Evolutionary conservation across 768 basidiomycete genomes (phyloP).

Genomic region (Auricularia cornea): DNA sequence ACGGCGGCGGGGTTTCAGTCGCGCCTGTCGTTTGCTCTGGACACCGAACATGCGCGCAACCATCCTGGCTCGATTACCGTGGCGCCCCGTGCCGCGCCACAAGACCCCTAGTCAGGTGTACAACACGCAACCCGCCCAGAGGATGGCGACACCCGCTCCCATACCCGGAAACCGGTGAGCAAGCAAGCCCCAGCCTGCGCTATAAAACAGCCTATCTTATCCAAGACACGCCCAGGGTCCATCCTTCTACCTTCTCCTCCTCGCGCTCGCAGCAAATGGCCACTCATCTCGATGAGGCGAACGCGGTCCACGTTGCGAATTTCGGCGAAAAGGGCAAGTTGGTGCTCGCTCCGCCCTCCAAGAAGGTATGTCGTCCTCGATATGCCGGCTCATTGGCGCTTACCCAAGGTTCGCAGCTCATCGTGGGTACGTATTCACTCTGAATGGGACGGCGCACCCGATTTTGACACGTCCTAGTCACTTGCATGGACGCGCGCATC

Average conservation of each 20-base stretch:
- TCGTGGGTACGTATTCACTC: neutral
- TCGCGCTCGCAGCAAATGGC: neutral
- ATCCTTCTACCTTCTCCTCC: neutral
- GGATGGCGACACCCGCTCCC: constrained; percentile 49
- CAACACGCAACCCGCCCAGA: neutral
- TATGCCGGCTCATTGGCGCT: neutral
- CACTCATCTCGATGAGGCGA: neutral
- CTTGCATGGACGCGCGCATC: constrained; percentile 70
- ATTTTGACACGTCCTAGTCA: constrained; percentile 20
- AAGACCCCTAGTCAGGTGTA: neutral
- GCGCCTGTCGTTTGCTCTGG: neutral
- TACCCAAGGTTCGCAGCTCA: neutral
- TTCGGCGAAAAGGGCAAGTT: neutral
- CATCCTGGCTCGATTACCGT: neutral
- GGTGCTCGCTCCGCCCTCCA: neutral
- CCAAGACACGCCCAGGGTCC: neutral
- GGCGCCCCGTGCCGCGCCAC: neutral
- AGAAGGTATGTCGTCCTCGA: neutral
- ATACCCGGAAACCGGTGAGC: constrained; percentile 26
- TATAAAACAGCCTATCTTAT: neutral
- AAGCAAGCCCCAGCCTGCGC: neutral
- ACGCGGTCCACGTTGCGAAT: neutral
- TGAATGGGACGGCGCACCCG: neutral
- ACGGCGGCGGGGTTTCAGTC: neutral
- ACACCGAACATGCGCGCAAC: neutral